Conservation (phyloP, 2,329 filamentous ascomycete genomes). For the Cordyceps javanica region DNA sequence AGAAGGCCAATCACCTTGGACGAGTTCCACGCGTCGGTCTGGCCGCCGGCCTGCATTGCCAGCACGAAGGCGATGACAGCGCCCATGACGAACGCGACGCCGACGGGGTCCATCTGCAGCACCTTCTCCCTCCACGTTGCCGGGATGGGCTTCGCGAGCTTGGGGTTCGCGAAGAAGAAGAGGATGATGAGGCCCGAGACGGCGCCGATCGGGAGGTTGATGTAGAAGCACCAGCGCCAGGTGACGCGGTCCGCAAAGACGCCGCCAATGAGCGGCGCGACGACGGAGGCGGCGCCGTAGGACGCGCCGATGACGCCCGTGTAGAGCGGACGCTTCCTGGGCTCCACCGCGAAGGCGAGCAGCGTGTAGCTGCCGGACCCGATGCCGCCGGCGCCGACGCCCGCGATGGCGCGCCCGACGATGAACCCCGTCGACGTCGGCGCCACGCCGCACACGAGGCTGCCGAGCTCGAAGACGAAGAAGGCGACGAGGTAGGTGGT, state of each 20-base stretch:
- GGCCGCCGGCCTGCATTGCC: conserved; percentile 36
- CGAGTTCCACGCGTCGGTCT: conserved; percentile 29
- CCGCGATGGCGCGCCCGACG: conserved; percentile 39
- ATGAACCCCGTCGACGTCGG: conserved; percentile 35
- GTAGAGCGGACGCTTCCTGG: conserved; percentile 16
- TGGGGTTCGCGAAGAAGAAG: conserved; percentile 29
- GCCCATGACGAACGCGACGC: conserved; percentile 33
- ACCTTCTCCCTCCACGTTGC: conserved; percentile 30
- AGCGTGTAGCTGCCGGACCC: conserved; percentile 38
- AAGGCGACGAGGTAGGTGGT: conserved; percentile 30
- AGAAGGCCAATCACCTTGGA: conserved; percentile 29
- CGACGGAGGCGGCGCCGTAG: conserved; percentile 18
- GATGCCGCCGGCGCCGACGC: conserved; percentile 37
- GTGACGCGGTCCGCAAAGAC: conserved; percentile 19
- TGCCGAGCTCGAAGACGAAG: conserved; percentile 37
- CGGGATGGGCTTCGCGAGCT: conserved; percentile 24
- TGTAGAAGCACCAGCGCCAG: conserved; percentile 17
- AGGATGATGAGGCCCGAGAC: conserved; percentile 17
- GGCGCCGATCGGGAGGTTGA: conserved; percentile 20
- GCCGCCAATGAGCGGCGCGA: conserved; percentile 20
- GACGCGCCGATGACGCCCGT: conserved; percentile 20
- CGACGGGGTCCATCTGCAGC: conserved; percentile 21
- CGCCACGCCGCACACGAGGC: conserved; percentile 35
- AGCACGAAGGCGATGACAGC: conserved; percentile 32
- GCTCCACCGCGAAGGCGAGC: conserved; percentile 25